Base-by-base conservation (phyloP, 495 filamentous ascomycete genomes). In the Aspergillus sclerotiicarbonarius region DNA sequence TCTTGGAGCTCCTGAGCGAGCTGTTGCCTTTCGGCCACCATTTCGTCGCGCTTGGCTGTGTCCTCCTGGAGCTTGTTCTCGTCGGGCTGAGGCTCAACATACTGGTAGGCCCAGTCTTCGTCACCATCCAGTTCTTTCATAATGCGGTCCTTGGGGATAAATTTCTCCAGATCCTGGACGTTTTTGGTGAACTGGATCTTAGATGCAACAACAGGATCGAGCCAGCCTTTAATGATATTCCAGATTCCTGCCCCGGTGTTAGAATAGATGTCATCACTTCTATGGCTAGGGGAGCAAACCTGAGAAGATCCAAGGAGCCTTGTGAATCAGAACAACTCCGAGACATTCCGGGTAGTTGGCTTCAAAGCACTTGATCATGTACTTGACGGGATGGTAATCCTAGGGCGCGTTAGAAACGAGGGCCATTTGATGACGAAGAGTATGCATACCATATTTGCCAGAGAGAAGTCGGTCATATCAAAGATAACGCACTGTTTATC, bases 311-410 rank as follows among this genome's bases (percentile, higher is more conserved):
- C 93, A 98, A 5, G 94, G 94, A 0, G 94, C 86, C 71, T 96
- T 96, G 76, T 98, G 92, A 33, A 98, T 90, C n/a, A 98, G 86
- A 7, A 98, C 92, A 6, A 90, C 78, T 47, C 95, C 94, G 0
- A 98, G 79, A 51, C 82, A 90, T 69, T 98, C 95, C 25, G 95
- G 94, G 68, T 98, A 98, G 73, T 98, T 98, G 51, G 94, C 95
- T 76, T 98, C 95, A 69, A 98, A 98, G 73, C 91, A 96, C 76
- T 96, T 96, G 77, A 98, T 97, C 84, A 98, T 96, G 78, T 97
- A 98, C 66, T 93, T 98, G 21, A 98, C 91, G 0, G 94, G 94
- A 0, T 90, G 83, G 68, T 98, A 98, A 68, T 98, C 94, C 90
- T 92, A 39, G 10, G 12, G 30, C 3, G 41, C 43, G 32, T 71